These are phyloP conservation scores for Fusarium sp. DNA, from an alignment of 2,329 filamentous ascomycete species.

Conservation along the genomic window DNA sequence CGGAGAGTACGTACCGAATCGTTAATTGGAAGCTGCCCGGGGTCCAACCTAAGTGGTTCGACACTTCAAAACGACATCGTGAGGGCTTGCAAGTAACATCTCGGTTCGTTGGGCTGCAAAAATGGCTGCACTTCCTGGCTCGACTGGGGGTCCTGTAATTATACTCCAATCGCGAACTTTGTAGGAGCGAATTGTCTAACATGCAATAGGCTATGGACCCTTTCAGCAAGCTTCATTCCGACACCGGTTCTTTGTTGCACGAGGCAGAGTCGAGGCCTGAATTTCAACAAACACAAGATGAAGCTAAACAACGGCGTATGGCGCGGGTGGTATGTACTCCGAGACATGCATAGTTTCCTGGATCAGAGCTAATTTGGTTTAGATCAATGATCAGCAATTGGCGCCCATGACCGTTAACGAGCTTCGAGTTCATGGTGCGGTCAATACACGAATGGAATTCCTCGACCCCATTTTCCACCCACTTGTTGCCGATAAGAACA, in stretches of 20 bases:
- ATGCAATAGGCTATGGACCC: slow-evolving; percentile 50
- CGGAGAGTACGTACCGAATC: slow-evolving; percentile 27
- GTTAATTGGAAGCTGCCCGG: slow-evolving; percentile 33
- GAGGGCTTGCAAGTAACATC: slow-evolving; percentile 36
- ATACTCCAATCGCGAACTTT: neutral
- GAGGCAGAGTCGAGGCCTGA: slow-evolving; percentile 55
- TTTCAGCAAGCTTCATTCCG: slow-evolving; percentile 56
- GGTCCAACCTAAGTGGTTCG: slow-evolving; percentile 33
- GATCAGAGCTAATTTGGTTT: slow-evolving; percentile 32
- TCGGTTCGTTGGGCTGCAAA: slow-evolving; percentile 33
- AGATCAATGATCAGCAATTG: slow-evolving; percentile 77
- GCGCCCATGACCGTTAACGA: slow-evolving; percentile 90
- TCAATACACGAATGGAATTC: slow-evolving; percentile 85
- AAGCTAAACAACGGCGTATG: slow-evolving; percentile 55
- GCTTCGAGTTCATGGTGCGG: slow-evolving; percentile 83
- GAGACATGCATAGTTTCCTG: neutral
- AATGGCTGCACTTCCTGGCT: slow-evolving; percentile 52
- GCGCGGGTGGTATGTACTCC: slow-evolving; percentile 51
- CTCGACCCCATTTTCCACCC: slow-evolving; percentile 85
- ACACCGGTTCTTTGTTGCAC: slow-evolving; percentile 53
- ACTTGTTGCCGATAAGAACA: slow-evolving; percentile 75
- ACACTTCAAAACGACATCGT: slow-evolving; percentile 36
- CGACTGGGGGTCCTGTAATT: slow-evolving; percentile 49
- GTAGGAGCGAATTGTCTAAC: slow-evolving; percentile 37
- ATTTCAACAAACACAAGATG: slow-evolving; percentile 53